Evolutionary conservation across 768 basidiomycete genomes (phyloP).

Genomic region (Panellus pusillus): DNA sequence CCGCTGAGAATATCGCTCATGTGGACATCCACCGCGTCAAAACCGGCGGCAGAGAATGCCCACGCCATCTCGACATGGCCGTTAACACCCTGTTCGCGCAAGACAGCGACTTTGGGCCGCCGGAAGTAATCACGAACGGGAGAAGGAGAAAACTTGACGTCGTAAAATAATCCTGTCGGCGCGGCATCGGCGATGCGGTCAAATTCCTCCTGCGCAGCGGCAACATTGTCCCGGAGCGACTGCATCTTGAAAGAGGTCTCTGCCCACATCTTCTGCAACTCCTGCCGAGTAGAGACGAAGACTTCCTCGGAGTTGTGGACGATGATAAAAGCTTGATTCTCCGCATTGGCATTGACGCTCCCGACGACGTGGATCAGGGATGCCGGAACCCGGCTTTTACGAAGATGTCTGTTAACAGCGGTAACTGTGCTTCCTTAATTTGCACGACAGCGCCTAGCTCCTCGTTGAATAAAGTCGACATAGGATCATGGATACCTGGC

Average conservation of each 20-base stretch:
- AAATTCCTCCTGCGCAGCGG: constrained; percentile 79
- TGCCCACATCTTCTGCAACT: constrained; percentile 85
- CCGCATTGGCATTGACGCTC: constrained; percentile 51
- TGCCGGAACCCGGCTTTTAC: constrained; percentile 68
- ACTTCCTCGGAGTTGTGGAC: constrained; percentile 49
- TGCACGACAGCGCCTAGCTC: constrained; percentile 95
- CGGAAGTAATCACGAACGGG: constrained; percentile 39
- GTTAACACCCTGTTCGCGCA: constrained; percentile 98
- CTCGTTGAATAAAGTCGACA: constrained; percentile 88
- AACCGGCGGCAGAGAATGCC: constrained; percentile 93
- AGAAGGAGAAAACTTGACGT: constrained; percentile 58
- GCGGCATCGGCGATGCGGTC: constrained; percentile 62
- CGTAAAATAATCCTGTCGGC: constrained; percentile 69
- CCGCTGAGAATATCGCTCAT: constrained; percentile 95
- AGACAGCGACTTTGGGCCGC: constrained; percentile 88
- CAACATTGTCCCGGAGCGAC: constrained; percentile 78
- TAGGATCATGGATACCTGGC: constrained; percentile 47
- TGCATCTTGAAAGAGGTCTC: constrained; percentile 97
- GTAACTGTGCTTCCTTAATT: constrained; percentile 61
- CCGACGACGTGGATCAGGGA: constrained; percentile 80
- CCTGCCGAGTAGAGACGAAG: constrained; percentile 64
- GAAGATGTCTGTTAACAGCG: constrained; percentile 59
- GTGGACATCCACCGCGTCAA: constrained; percentile 94
- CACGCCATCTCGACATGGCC: constrained; percentile 99
- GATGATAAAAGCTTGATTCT: constrained; percentile 66